Evolutionary conservation across 192 early-diverging fungal genomes (phyloP).

Genomic region (Umbelopsis ramanniana): DNA sequence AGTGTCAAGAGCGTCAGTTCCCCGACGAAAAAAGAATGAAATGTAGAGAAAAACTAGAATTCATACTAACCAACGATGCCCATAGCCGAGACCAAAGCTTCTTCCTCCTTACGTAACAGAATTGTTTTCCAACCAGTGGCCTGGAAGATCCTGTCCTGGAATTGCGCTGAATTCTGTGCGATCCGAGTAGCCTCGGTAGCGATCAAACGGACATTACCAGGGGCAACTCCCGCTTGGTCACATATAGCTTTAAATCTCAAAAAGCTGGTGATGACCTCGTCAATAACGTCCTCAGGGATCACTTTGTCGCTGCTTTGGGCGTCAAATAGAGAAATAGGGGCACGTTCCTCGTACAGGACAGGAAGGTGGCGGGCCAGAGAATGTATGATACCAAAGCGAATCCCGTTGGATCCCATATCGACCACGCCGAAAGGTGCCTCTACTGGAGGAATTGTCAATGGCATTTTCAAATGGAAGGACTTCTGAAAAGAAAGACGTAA

Average conservation of each 20-base stretch:
- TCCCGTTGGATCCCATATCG: constrained; percentile 66
- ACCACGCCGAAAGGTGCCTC: constrained; percentile 49
- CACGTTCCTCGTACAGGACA: constrained; percentile 59
- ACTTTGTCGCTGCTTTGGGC: constrained; percentile 41
- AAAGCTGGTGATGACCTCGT: constrained; percentile 52
- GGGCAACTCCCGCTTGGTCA: constrained; percentile 42
- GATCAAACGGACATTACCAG: constrained; percentile 47
- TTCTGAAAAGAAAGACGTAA: background rate
- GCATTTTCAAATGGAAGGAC: background rate
- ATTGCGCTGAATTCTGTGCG: constrained; percentile 52
- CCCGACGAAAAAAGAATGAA: background rate
- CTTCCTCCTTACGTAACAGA: constrained; percentile 48
- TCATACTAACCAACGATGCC: constrained; percentile 51
- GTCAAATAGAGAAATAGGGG: constrained; percentile 57
- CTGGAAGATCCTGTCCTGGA: constrained; percentile 46
- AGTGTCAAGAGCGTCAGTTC: background rate
- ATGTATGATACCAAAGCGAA: constrained; percentile 58
- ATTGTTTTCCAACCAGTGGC: constrained; percentile 49
- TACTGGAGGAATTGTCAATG: constrained; percentile 16
- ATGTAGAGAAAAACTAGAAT: too few species aligned
- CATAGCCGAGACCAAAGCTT: constrained; percentile 54
- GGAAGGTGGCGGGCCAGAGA: constrained; percentile 51
- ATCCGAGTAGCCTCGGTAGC: constrained; percentile 62
- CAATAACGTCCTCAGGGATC: constrained; percentile 53
- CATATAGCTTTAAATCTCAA: constrained; percentile 55